Percentiles rank a stretch among this genome's conserved stretches.
Evolutionary conservation across 2,329 filamentous ascomycete species (phyloP).

Genomic region (Sclerotinia spermophila): DNA sequence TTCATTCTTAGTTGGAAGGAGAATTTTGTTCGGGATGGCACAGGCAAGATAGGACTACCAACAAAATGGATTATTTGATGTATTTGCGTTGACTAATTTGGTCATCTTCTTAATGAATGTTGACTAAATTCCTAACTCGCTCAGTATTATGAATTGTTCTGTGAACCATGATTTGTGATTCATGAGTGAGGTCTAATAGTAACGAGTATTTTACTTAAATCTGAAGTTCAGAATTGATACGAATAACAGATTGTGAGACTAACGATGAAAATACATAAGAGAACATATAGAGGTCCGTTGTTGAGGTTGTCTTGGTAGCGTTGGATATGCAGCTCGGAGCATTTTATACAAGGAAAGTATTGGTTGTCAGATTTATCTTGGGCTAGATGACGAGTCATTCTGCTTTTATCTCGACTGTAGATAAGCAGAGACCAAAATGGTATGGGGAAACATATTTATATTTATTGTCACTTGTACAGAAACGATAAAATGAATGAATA

Average conservation of each 20-base stretch:
- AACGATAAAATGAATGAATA: not conserved
- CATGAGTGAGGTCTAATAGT: not conserved
- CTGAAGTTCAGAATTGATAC: not conserved
- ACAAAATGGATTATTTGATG: not conserved
- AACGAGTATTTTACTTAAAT: not conserved
- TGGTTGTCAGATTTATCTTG: not conserved
- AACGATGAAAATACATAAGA: not conserved
- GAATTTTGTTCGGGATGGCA: not conserved
- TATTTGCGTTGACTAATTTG: not conserved
- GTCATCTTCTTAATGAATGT: not conserved
- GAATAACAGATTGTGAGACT: not conserved
- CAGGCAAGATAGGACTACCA: too few relatives aligned
- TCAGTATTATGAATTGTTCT: not conserved
- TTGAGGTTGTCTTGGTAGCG: not conserved
- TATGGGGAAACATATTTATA: not conserved
- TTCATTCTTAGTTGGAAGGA: not conserved
- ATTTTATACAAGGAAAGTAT: too few relatives aligned
- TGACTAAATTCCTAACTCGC: not conserved
- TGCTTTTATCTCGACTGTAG: not conserved
- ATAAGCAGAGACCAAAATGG: too few relatives aligned
- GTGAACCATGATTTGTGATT: not conserved
- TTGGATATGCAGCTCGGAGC: not conserved
- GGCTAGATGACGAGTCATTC: too few relatives aligned
- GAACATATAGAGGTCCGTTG: not conserved
- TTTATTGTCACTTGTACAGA: not conserved